A percentile compares a stretch with the other conserved stretches of the same genome.
phyloP scores from a whole-genome alignment of 805 yeast species.

The Teunomyces lycoperdinae region DNA sequence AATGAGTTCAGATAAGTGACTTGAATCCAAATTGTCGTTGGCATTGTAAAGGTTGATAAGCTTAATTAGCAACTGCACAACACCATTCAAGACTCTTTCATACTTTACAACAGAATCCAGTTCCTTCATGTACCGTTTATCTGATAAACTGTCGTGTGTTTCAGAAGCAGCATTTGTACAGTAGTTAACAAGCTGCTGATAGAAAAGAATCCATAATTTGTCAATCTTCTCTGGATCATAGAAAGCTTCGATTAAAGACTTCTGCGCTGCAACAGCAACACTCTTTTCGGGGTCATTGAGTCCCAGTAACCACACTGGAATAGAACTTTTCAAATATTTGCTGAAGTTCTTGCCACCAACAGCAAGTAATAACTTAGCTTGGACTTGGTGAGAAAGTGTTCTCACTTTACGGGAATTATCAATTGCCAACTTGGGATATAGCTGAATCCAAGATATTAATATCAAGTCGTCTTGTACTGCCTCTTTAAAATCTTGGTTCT shows the following conservation, averaged over 20 bases:
- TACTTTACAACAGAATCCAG: conserved; percentile 69
- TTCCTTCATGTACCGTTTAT: conserved; percentile 63
- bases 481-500: conserved; percentile 7
- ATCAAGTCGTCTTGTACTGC: conserved; percentile 47
- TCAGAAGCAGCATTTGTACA: conserved; percentile 57
- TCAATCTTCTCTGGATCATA: conserved; percentile 49
- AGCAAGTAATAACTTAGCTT: conserved; percentile 44
- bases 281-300: conserved; percentile 64
- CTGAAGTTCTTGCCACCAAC: conserved; percentile 56
- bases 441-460: conserved; percentile 69
- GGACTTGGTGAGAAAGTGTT: conserved; percentile 58
- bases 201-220: conserved; percentile 57
- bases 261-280: conserved; percentile 51
- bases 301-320: conserved; percentile 75
- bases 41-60: conserved; percentile 2
- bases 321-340: conserved; percentile 65
- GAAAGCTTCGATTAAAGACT: conserved; percentile 53
- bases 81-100: conserved; percentile 50
- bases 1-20: conserved; percentile 16
- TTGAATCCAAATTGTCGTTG: conserved; percentile 1
- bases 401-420: conserved; percentile 71
- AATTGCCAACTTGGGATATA: conserved; percentile 75
- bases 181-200: conserved; percentile 52
- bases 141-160: conserved; percentile 63
- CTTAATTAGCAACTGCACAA: conserved; percentile 47